A percentile compares a stretch with the other conserved stretches of the same genome.
These are phyloP conservation scores for Cordyceps cateniannulata DNA, from an alignment of 2,329 filamentous ascomycete genomes.

Conservation along the genomic window DNA sequence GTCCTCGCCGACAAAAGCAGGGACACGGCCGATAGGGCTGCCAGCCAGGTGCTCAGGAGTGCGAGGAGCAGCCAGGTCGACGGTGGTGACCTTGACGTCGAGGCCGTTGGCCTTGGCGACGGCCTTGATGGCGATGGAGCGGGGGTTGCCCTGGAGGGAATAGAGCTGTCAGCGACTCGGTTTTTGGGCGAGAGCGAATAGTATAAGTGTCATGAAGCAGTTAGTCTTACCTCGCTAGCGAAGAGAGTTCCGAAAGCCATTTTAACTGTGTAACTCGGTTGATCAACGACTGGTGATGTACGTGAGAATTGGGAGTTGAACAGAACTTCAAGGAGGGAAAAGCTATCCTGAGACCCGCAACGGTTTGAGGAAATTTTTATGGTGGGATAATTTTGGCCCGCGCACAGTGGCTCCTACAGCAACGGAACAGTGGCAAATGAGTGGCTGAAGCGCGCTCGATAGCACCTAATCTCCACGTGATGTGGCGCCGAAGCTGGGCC, in stretches of 20 bases:
- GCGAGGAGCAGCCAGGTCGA: conserved; percentile 53
- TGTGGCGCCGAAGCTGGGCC: conserved; percentile 7
- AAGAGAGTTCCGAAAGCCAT: conserved; percentile 99
- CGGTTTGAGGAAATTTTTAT: conserved; percentile 27
- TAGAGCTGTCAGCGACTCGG: conserved; percentile 28
- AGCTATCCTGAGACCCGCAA: conserved; percentile 15
- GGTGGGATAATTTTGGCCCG: conserved; percentile 26
- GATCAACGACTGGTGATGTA: conserved; percentile 20
- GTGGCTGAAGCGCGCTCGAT: conserved; percentile 8
- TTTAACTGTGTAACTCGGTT: conserved; percentile 40
- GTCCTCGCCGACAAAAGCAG: conserved; percentile 86
- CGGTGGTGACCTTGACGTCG: conserved; percentile 78
- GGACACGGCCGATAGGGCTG: conserved; percentile 86
- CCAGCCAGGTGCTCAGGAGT: conserved; percentile 74
- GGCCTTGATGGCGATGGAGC: conserved; percentile 80
- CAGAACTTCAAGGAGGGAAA: conserved; percentile 21
- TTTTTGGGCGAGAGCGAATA: conserved; percentile 14
- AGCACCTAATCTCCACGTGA: conserved; percentile 23
- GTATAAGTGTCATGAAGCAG: not conserved
- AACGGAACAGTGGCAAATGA: conserved; percentile 18
- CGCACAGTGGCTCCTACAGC: conserved; percentile 21
- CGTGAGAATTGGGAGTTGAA: conserved; percentile 20
- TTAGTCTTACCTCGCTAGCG: conserved; percentile 63
- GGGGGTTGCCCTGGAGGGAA: conserved; percentile 68
- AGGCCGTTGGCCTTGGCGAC: conserved; percentile 97